Conservation (phyloP, 352 stramenopile species). For the Globisporangium rhizosaccharum region DNA sequence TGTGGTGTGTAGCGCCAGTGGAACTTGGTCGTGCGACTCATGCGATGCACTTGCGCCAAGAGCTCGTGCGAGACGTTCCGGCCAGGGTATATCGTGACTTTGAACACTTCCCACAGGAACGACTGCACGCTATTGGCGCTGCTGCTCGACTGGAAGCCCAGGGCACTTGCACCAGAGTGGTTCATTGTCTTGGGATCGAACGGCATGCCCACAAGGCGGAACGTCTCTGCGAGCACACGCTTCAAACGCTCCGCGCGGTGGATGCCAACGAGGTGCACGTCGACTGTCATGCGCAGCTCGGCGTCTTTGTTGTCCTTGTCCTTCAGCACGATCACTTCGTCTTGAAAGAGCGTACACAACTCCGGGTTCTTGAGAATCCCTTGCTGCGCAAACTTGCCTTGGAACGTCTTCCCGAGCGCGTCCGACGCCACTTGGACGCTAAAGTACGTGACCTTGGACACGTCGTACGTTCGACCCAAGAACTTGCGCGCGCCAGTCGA, state of each 20-base stretch:
- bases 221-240: constrained; percentile 51
- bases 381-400: constrained; percentile 31
- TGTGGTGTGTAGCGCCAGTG: constrained; percentile 69
- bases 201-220: constrained; percentile 50
- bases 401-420: constrained; percentile 26
- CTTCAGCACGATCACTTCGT: constrained; percentile 31
- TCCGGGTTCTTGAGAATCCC: constrained; percentile 25
- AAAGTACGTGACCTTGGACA: constrained; percentile 50
- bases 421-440: constrained; percentile 39
- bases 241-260: constrained; percentile 43
- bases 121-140: constrained; percentile 18
- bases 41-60: constrained; percentile 38
- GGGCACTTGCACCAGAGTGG: constrained; percentile 5
- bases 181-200: constrained; percentile 49
- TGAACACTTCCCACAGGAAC: constrained; percentile 61
- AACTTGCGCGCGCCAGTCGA: constrained; percentile 18
- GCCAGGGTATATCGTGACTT: constrained; percentile 28
- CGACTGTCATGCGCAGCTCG: constrained; percentile 29
- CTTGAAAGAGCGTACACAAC: constrained; percentile 14
- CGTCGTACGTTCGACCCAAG: constrained; percentile 51
- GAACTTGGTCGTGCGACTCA: constrained; percentile 34
- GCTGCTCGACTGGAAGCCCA: neutral
- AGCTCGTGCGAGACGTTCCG: constrained; percentile 29
- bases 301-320: constrained; percentile 38
- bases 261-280: constrained; percentile 44